Evolutionary conservation across 1,284 basidiomycete genomes (phyloP).

Genomic region (Puccinia coronata): DNA sequence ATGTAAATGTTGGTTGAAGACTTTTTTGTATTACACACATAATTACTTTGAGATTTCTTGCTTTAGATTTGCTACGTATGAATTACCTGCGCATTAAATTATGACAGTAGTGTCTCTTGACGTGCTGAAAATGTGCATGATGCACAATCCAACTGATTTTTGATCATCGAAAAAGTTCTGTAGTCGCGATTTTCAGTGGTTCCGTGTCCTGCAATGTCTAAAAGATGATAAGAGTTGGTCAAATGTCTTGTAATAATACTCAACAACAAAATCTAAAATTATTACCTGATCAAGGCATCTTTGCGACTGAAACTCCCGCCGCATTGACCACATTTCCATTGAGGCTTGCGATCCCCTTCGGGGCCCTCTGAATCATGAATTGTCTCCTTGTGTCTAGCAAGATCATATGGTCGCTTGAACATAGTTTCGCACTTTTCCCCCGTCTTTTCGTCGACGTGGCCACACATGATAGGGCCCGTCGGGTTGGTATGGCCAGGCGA

Average conservation of each 20-base stretch:
- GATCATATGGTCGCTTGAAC: constrained; percentile 46
- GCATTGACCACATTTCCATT: constrained; percentile 42
- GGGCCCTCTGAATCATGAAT: constrained; percentile 41
- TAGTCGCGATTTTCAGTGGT: background rate
- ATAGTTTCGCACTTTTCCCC: constrained; percentile 29
- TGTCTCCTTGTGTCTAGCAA: constrained; percentile 45
- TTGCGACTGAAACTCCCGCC: constrained; percentile 37
- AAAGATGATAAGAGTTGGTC: background rate
- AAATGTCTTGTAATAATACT: background rate
- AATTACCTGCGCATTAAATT: background rate
- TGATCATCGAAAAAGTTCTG: background rate
- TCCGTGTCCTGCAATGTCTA: constrained; percentile 14
- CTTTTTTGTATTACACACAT: background rate
- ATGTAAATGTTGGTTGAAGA: no score
- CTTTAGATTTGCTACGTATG: no score
- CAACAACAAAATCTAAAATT: background rate
- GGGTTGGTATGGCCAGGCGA: background rate
- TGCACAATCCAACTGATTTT: background rate
- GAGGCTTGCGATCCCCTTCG: constrained; percentile 35
- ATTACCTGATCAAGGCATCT: constrained; percentile 43
- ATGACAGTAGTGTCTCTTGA: background rate
- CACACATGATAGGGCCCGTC: constrained; percentile 25
- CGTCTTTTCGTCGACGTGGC: constrained; percentile 32
- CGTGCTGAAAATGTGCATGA: background rate
- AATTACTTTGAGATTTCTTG: background rate